Conservation (phyloP, 352 stramenopile genomes). For the Paralagenidium karlingii region DNA sequence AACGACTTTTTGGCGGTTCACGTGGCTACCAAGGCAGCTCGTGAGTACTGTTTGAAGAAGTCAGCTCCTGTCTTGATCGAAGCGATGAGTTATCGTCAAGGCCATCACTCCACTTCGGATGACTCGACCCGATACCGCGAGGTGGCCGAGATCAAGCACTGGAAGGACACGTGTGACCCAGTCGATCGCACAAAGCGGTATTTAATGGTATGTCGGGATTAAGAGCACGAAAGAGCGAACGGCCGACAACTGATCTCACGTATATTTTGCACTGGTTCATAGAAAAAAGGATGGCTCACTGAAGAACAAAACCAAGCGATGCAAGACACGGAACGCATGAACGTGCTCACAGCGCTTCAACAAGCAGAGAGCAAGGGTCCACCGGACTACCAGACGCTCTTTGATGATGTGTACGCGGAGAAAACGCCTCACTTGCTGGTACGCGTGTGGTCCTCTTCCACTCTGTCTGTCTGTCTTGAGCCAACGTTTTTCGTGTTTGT, state of each 20-base stretch:
- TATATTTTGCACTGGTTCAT: constrained; percentile 1
- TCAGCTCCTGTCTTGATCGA: constrained; percentile 93
- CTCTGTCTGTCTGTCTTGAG: not conserved
- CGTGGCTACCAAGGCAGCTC: constrained; percentile 82
- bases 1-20: constrained; percentile 97
- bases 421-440: constrained; percentile 88
- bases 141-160: constrained; percentile 88
- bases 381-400: constrained; percentile 86
- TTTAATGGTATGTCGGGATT: constrained; percentile 44
- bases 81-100: constrained; percentile 96
- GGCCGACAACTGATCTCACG: not conserved
- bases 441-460: constrained; percentile 10
- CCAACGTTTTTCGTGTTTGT: not conserved
- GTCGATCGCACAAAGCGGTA: constrained; percentile 88
- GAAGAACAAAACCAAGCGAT: constrained; percentile 70
- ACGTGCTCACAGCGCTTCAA: constrained; percentile 72
- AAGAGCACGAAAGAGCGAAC: no score
- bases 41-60: constrained; percentile 84
- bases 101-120: constrained; percentile 98
- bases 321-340: constrained; percentile 81
- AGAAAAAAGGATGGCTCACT: constrained; percentile 83
- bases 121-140: constrained; percentile 94
- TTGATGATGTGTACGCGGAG: constrained; percentile 95
- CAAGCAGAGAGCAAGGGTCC: constrained; percentile 85
- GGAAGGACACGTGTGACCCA: constrained; percentile 82